Percentiles rank a stretch among this genome's conserved stretches.
Evolutionary conservation across 2,329 filamentous ascomycete species (phyloP).

Genomic region (Calonectria pteridis): DNA sequence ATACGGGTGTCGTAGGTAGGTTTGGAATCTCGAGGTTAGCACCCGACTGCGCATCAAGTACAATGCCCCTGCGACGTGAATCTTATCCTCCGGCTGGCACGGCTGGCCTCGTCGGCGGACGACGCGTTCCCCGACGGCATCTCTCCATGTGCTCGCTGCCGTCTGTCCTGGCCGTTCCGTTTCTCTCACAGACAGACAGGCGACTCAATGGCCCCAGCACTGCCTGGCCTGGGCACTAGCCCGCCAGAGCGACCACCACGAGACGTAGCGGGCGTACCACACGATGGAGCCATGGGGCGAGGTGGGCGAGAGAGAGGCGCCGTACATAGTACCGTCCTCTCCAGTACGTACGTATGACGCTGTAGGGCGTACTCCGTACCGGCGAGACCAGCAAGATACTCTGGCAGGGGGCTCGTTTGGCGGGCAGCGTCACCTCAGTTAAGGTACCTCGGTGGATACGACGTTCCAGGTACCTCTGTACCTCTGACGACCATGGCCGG

Average conservation of each 20-base stretch:
- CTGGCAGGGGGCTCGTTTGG: background rate
- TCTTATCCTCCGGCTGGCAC: background rate
- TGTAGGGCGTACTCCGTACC: conserved; percentile 13
- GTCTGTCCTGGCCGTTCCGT: background rate
- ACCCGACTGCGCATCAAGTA: conserved; percentile 12
- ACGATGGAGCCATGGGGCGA: conserved; percentile 22
- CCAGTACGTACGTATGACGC: background rate
- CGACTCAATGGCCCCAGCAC: conserved; percentile 4
- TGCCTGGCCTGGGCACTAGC: conserved; percentile 19
- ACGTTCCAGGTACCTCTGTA: conserved; percentile 19
- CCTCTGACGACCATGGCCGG: conserved; percentile 26
- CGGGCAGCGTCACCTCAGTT: conserved; percentile 16
- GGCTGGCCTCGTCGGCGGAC: background rate
- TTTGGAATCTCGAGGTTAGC: conserved; percentile 20
- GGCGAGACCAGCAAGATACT: background rate
- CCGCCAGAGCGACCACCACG: conserved; percentile 38
- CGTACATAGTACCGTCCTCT: background rate
- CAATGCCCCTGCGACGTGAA: conserved; percentile 6
- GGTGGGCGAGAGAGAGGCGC: conserved; percentile 16
- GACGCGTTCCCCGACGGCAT: conserved; percentile 2
- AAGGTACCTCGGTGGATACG: conserved; percentile 28
- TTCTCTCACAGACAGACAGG: background rate
- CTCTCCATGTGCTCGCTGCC: background rate
- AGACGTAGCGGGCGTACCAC: conserved; percentile 25
- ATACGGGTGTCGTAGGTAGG: conserved; percentile 13